Evolutionary conservation across 2,329 filamentous ascomycete genomes (phyloP).

Genomic region (Aureobasidium pullulans): DNA sequence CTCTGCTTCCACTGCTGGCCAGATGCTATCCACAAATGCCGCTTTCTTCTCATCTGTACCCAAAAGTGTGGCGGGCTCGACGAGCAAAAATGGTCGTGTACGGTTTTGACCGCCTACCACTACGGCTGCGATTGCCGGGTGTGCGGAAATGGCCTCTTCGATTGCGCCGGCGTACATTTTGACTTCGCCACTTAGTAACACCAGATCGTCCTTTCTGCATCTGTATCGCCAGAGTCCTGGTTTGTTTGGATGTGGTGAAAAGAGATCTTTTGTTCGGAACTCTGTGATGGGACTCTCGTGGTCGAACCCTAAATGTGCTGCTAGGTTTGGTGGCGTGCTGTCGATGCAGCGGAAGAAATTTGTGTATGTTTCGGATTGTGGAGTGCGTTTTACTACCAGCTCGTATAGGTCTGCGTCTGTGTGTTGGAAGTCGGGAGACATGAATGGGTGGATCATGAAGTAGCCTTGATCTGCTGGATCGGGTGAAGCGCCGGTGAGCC

Average conservation of each 20-base stretch:
- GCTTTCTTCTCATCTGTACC: neutral
- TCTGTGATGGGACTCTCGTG: neutral
- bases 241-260: slow-evolving; percentile 4
- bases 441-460: slow-evolving; percentile 3
- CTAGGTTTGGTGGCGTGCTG: neutral
- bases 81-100: slow-evolving; percentile 8
- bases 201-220: slow-evolving; percentile 9
- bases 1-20: slow-evolving; percentile 2
- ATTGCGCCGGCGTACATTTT: slow-evolving; percentile 11
- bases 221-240: slow-evolving; percentile 7
- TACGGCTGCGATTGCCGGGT: neutral
- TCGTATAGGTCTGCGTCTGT: slow-evolving; percentile 11
- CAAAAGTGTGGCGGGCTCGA: neutral
- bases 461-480: slow-evolving; percentile 11
- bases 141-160: slow-evolving; percentile 2
- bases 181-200: slow-evolving; percentile 8
- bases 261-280: slow-evolving; percentile 13
- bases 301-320: neutral
- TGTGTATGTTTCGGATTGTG: neutral
- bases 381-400: neutral
- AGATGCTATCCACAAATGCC: slow-evolving; percentile 3
- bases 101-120: slow-evolving; percentile 8
- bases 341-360: slow-evolving; percentile 10
- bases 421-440: slow-evolving; percentile 6
- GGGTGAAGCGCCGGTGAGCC: neutral